phyloP scores from a whole-genome alignment of 805 yeast species.

The Schizosaccharomyces lindneri region DNA sequence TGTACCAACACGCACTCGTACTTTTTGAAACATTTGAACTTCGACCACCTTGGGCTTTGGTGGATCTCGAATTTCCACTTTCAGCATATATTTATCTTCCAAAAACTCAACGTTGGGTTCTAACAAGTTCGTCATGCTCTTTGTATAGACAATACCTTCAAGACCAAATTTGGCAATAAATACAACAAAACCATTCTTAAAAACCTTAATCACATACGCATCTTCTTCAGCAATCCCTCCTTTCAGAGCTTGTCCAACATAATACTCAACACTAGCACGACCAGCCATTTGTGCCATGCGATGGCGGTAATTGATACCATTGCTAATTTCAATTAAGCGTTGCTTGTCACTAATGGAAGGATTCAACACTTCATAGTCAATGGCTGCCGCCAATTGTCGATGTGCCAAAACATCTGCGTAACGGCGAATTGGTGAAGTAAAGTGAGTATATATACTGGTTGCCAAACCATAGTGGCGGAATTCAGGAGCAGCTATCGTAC shows the following conservation, averaged over 20 bases:
- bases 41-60: conserved; percentile 24
- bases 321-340: conserved; percentile 71
- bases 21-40: conserved; percentile 48
- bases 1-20: conserved; percentile 59
- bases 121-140: not conserved
- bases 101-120: conserved; percentile 1
- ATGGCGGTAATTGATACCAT: conserved; percentile 77
- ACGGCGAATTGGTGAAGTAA: conserved; percentile 93
- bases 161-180: conserved; percentile 89
- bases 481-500: conserved; percentile 70
- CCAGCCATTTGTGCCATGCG: conserved; percentile 98
- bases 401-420: conserved; percentile 96
- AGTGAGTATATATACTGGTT: conserved; percentile 90
- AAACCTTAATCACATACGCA: conserved; percentile 78
- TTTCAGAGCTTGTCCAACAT: conserved; percentile 93
- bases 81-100: conserved; percentile 18
- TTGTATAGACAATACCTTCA: conserved; percentile 45
- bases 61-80: conserved; percentile 23
- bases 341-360: conserved; percentile 63
- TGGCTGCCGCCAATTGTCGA: conserved; percentile 94
- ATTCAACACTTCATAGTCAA: conserved; percentile 69
- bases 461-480: conserved; percentile 94
- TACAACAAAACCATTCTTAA: conserved; percentile 83
- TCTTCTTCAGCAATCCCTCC: conserved; percentile 56
- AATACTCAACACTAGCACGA: conserved; percentile 88